These are phyloP conservation scores for Plasmodium adleri DNA, from an alignment of 169 alveolate species.

Conservation along the genomic window DNA sequence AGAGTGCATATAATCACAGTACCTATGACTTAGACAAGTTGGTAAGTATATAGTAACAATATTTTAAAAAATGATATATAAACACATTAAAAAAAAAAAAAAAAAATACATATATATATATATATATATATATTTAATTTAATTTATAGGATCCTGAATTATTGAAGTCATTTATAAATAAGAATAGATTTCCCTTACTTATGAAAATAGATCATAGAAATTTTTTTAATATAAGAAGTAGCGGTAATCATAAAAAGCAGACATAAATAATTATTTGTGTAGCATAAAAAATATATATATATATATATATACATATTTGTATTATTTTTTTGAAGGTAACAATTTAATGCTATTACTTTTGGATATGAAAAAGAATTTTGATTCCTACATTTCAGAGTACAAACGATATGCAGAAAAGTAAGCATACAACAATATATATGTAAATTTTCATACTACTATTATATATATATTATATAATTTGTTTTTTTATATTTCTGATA, in stretches of 20 bases:
- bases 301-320: background rate
- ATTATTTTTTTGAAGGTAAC: slow-evolving; percentile 30
- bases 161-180: slow-evolving; percentile 43
- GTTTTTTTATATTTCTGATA: background rate
- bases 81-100: background rate
- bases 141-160: slow-evolving; percentile 19
- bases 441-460: background rate
- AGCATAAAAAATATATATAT: background rate
- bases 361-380: slow-evolving; percentile 23
- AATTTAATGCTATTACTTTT: slow-evolving; percentile 54
- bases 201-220: slow-evolving; percentile 49
- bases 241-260: slow-evolving; percentile 26
- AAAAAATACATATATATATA: background rate
- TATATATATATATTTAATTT: slow-evolving; percentile 5
- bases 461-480: background rate
- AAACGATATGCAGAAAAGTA: slow-evolving; percentile 57
- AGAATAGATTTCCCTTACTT: slow-evolving; percentile 63
- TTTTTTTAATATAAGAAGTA: slow-evolving; percentile 55
- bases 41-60: slow-evolving; percentile 1
- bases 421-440: background rate
- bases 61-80: background rate
- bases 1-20: slow-evolving; percentile 14
- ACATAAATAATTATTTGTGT: background rate
- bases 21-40: slow-evolving; percentile 12
- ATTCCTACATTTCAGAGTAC: slow-evolving; percentile 9